Evolutionary conservation across 805 yeast species (phyloP).

Genomic region (Saccharomycopsis sp.): DNA sequence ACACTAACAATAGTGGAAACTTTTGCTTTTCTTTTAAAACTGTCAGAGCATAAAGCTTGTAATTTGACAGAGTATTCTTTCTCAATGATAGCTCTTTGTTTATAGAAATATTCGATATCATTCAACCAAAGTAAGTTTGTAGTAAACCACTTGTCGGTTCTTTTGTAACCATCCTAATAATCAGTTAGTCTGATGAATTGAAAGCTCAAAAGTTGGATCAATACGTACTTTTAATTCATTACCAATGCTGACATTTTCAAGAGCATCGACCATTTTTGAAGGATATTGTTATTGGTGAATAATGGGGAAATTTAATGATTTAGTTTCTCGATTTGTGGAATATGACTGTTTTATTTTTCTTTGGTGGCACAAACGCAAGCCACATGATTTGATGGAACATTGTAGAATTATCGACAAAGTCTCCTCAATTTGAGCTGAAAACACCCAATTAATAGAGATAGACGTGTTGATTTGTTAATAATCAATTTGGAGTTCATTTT

Average conservation of each 20-base stretch:
- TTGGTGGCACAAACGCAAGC: too few relatives aligned
- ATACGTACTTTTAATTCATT: constrained; percentile 17
- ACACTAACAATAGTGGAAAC: constrained; percentile 61
- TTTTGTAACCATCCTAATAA: constrained; percentile 35
- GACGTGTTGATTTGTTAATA: too few relatives aligned
- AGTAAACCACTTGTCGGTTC: constrained; percentile 68
- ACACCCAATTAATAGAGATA: too few relatives aligned
- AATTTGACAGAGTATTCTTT: constrained; percentile 70
- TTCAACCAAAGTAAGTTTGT: constrained; percentile 64
- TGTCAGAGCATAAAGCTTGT: constrained; percentile 51
- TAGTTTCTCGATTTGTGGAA: too few relatives aligned
- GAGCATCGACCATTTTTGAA: too few relatives aligned
- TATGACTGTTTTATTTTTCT: too few relatives aligned
- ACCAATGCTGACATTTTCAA: constrained; percentile 23
- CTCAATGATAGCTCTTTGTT: constrained; percentile 74
- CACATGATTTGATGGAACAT: too few relatives aligned
- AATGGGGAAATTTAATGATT: too few relatives aligned
- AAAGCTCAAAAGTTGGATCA: background rate
- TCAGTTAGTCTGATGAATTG: background rate
- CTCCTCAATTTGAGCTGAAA: too few relatives aligned
- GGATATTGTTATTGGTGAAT: too few relatives aligned
- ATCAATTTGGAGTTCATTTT: too few relatives aligned
- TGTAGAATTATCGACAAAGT: too few relatives aligned
- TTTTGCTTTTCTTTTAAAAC: constrained; percentile 67
- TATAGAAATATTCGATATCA: constrained; percentile 76